Evolutionary conservation across 2,329 filamentous ascomycete species (phyloP), one percentile per base, ranked within the genome.

Genomic region (Venturia carpophila): DNA sequence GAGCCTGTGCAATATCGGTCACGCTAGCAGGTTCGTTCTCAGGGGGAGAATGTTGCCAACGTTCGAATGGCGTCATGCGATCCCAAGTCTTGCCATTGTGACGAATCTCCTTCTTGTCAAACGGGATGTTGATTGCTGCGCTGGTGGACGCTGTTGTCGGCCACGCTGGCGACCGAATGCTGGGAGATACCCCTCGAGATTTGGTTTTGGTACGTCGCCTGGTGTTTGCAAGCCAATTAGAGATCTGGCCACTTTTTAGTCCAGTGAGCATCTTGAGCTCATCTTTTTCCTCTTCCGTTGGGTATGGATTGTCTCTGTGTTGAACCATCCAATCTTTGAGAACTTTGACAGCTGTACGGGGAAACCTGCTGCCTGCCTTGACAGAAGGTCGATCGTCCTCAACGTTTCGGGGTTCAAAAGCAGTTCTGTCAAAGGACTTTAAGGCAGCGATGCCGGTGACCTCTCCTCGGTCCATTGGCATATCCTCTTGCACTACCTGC

Each of bases 161-260:
- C 64, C 56, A 63, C 55, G 60, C 61, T 41, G 65, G 83, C 68
- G 81, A 82, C 34, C 85, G 82, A 58, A 87, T 78, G 69, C 87
- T 84, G 0, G 91, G 89, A 5, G 90, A 92, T 21, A 83, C 85
- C 39, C 84, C 86, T 68, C 87, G 82, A 1, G 84, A 80, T 60
- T 87, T 84, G 64, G 89, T 86, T 78, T 96, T 96, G 70, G 90
- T 87, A 68, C 92, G 84, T 65, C 92, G 85, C 55, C 92, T 86
- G 66, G 91, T 91, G 75, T 96, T 96, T 66, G 92, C 92, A 60
- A 96, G 84, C 92, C 92, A 96, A 73, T 95, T 96, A 13, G 87
- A 88, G 70, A 96, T 93, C 72, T 97, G 92, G 17, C 83, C 88
- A 71, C 90, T 86, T 73, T 86, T 92, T 49, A 97, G 80, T 9